Base-by-base conservation (phyloP, 805 yeast species). In the Starmerella bombicola region DNA sequence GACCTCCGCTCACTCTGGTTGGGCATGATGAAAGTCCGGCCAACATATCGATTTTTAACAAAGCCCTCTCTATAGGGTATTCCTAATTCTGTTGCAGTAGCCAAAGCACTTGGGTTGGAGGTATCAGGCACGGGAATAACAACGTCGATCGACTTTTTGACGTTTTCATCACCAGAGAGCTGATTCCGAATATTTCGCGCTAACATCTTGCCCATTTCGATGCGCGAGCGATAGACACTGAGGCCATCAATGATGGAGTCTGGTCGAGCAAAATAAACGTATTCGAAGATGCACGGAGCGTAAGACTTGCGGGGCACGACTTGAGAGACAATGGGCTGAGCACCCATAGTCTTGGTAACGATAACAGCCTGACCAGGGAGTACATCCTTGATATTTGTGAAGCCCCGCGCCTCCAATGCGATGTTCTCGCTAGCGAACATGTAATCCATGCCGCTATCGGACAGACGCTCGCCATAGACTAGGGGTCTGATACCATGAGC, bases 51-150 rank as follows among this genome's bases (percentile, higher is more conserved):
- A 66, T 91, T 91, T 62, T 91, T 91, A 48, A 91, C 93, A 58
- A 91, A 91, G 20, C 96, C 98, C 65, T 91, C 98, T 57, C 98
- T 74, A 64, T 84, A 91, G 16, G 94, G 93, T 16, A 84, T 58
- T 35, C 75, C 72, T 48, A 91, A 68, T 35, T 76, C 68, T 28
- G 80, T 86, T 1, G 97, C 88, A 62, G 94, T 80, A 58, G 91
- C 91, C 46, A 86, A 63, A 1, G 97, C 97, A 18, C 95, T 78
- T 32, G 93, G 86, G 62, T 97, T 74, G n/a, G 97, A 78, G 6
- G 98, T 91, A 60, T 91, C 98, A 9, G 98, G 98, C 12, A 91
- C 98, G 2, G 98, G 96, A 43, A 91, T 83, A 29, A 91, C 94
- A 35, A 88, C 98, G 55, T 91, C 98, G 41, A 91, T 78, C 45